Conservation (phyloP, 768 basidiomycete species). For the Filobasidium wieringae region DNA sequence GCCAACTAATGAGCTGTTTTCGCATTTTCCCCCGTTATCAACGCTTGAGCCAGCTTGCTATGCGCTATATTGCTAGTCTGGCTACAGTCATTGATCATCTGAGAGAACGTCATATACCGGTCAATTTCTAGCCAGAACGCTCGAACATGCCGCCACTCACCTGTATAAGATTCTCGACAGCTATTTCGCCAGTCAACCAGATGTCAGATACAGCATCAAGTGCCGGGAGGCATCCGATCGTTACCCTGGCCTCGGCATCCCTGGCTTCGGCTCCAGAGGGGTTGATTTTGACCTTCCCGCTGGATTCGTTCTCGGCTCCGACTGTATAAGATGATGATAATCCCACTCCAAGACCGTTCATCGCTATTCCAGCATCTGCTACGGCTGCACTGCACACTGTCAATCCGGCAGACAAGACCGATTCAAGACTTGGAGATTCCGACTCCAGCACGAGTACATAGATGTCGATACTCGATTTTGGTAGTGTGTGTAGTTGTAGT, state of each 20-base stretch:
- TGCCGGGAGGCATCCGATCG: conserved; percentile 77
- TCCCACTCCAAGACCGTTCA: conserved; percentile 80
- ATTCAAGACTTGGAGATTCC: conserved; percentile 62
- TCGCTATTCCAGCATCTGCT: conserved; percentile 83
- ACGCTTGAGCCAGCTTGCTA: conserved; percentile 16
- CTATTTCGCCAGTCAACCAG: conserved; percentile 70
- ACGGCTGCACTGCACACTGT: conserved; percentile 82
- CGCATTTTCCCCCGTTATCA: conserved; percentile 14
- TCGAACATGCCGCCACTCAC: conserved; percentile 42
- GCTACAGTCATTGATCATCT: conserved; percentile 20
- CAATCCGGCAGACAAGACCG: conserved; percentile 71
- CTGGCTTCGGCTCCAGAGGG: conserved; percentile 60
- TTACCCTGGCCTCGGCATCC: conserved; percentile 53
- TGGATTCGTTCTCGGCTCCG: background rate
- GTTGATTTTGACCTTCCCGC: conserved; percentile 53
- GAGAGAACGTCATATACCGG: background rate
- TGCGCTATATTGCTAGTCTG: conserved; percentile 13
- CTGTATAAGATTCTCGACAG: conserved; percentile 45
- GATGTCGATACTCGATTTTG: conserved; percentile 86
- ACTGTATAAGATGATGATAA: conserved; percentile 45
- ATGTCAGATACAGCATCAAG: conserved; percentile 67
- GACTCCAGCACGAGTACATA: conserved; percentile 80
- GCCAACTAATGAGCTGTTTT: too few relatives aligned
- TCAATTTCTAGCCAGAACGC: background rate
- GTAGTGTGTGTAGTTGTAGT: conserved; percentile 57